These are phyloP conservation scores for Gynostemma pentaphyllum DNA, from an alignment of 306 rosid genomes.

Conservation along the genomic window DNA sequence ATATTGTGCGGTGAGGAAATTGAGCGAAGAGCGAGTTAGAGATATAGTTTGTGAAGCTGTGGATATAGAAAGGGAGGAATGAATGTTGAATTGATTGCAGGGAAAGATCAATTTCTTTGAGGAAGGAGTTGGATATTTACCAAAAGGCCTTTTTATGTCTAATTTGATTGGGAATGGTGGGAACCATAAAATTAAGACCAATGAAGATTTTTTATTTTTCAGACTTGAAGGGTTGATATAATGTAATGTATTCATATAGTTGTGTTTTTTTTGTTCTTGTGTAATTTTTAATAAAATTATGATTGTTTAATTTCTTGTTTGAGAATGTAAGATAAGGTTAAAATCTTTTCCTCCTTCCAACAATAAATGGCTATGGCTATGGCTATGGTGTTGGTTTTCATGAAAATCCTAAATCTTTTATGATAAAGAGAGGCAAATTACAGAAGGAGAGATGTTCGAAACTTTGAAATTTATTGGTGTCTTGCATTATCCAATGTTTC, in stretches of 20 bases:
- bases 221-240: too few relatives aligned
- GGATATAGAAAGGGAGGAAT: constrained; percentile 68
- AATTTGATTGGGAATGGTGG: constrained; percentile 43
- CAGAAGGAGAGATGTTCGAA: too few relatives aligned
- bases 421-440: too few relatives aligned
- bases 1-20: constrained; percentile 70
- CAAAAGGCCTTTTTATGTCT: constrained; percentile 68
- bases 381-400: too few relatives aligned
- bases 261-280: not conserved
- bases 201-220: constrained; percentile 46
- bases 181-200: constrained; percentile 43
- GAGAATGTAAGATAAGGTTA: not conserved
- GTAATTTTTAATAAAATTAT: too few relatives aligned
- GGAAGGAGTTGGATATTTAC: constrained; percentile 80
- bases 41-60: constrained; percentile 49
- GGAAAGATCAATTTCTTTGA: constrained; percentile 89
- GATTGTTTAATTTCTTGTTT: too few relatives aligned
- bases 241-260: too few relatives aligned
- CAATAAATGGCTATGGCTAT: too few relatives aligned
- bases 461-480: too few relatives aligned
- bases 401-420: too few relatives aligned
- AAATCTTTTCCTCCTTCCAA: too few relatives aligned
- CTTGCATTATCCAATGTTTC: too few relatives aligned
- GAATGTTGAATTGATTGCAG: constrained; percentile 56
- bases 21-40: constrained; percentile 48